Base-by-base conservation (phyloP, 2,329 filamentous ascomycete genomes). In the Cladosporium sp. region DNA sequence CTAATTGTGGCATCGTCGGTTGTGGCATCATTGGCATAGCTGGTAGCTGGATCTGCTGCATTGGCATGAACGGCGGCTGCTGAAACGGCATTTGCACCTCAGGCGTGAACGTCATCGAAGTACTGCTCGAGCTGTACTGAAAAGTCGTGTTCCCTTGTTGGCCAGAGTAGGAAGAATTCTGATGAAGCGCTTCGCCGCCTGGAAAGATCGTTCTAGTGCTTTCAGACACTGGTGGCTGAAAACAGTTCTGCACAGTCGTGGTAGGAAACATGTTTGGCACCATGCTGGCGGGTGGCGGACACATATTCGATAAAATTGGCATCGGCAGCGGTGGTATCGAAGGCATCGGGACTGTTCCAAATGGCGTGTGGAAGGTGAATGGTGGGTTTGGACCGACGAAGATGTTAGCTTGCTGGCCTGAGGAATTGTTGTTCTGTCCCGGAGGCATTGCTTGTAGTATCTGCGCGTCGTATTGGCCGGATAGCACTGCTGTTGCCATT, bases 101-200 rank as follows among this genome's bases (percentile, higher is more conserved):
- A 14, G 20, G 38, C 2, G 17, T n/a, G 9, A 45, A 61, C 30
- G 17, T 34, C 19, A 49, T 50, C 1, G 39, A 52, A 7, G 55
- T 54, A 39, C 61, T 61, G 47, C 55, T 61, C 0, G 49, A 50
- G 17, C 40, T 55, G 37, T 62, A 62, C 7, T 47, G 42, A 51
- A 62, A 55, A 1, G 30, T 39, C 2, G 38, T 40, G 15, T 25
- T 54, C 22, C 59, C 59, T 20, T 47, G 14, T 20, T 43, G 47
- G 3, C 58, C 60, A 17, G 58, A 55, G 43, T 45, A 47, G 12
- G 37, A 56, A n/a, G 58, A n/a, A 38, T 34, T 56, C 14, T 59
- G 59, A 15, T 62, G 59, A 20, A 39, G 19, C 3, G 55, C 55
- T 3, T 37, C 34, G 14, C 59, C 59, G 34, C 61, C 59, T 15